A percentile compares a stretch with the other conserved stretches of the same genome.
Conservation (phyloP, 202 grass and related monocot species). For the Panicum hallii region DNA sequence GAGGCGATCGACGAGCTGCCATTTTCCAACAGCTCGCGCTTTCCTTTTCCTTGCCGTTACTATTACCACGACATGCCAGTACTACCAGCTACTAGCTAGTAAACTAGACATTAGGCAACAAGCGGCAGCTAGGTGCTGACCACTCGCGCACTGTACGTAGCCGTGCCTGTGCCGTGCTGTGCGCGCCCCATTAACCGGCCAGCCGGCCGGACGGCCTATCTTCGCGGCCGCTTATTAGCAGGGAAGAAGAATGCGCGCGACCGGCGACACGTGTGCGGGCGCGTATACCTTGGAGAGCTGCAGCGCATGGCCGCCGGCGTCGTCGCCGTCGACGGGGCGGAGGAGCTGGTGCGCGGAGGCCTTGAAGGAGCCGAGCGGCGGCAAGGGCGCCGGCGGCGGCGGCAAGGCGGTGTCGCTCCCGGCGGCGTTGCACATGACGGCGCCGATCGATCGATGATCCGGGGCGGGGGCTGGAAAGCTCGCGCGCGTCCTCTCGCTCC, state of each 20-base stretch:
- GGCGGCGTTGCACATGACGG: constrained; percentile 56
- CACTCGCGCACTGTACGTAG: constrained; percentile 40
- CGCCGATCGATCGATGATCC: background rate
- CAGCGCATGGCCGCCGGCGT: constrained; percentile 27
- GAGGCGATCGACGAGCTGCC: constrained; percentile 2
- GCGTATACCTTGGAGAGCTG: constrained; percentile 54
- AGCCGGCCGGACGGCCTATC: too few relatives aligned
- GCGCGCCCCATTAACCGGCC: constrained; percentile 31
- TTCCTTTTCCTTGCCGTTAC: constrained; percentile 44
- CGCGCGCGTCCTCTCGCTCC: background rate
- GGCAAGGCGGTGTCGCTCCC: constrained; percentile 23
- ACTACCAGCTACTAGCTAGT: background rate
- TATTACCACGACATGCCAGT: constrained; percentile 33
- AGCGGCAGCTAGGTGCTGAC: constrained; percentile 12
- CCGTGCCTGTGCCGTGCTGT: background rate
- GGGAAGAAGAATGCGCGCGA: constrained; percentile 27
- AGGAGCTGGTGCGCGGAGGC: constrained; percentile 47
- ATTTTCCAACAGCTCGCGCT: constrained; percentile 44
- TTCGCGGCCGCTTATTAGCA: background rate
- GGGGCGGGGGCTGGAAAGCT: background rate
- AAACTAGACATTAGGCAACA: constrained; percentile 17
- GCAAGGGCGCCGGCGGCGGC: background rate
- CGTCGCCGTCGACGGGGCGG: constrained; percentile 42
- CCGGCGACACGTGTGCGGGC: background rate
- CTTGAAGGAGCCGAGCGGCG: constrained; percentile 44